A percentile compares a stretch with the other conserved stretches of the same genome.
Conservation (phyloP, 495 filamentous ascomycete genomes). For the Rhypophila decipiens region DNA sequence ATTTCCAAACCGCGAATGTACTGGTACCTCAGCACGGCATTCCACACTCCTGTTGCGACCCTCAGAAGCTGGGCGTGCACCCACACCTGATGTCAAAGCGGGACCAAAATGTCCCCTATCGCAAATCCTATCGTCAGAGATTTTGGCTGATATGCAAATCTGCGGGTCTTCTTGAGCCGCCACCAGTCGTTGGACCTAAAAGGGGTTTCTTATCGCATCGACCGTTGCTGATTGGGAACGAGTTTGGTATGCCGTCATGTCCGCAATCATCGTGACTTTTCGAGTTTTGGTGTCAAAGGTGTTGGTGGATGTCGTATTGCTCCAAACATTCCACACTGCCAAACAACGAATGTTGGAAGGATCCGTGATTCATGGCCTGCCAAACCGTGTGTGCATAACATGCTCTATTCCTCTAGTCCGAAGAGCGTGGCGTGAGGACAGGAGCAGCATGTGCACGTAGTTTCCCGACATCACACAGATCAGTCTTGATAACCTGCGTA, state of each 20-base stretch:
- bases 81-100: slow-evolving; percentile 1
- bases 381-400: too few species aligned
- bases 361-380: too few species aligned
- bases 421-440: too few species aligned
- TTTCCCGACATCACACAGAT: too few species aligned
- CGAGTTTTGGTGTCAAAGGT: neutral
- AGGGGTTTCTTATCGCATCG: neutral
- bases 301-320: too few species aligned
- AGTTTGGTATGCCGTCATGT: too few species aligned
- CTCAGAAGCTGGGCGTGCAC: slow-evolving; percentile 11
- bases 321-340: too few species aligned
- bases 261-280: neutral
- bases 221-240: too few species aligned
- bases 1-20: slow-evolving; percentile 3
- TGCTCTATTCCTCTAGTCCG: too few species aligned
- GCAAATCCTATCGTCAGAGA: neutral
- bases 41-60: slow-evolving; percentile 3
- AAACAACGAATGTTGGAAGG: too few species aligned
- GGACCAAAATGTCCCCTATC: neutral
- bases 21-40: slow-evolving; percentile 8
- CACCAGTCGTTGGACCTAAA: neutral
- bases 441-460: too few species aligned
- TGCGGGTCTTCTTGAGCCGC: neutral
- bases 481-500: too few species aligned
- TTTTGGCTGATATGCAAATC: neutral